These are phyloP conservation scores for Daldinia grandis DNA, from an alignment of 495 filamentous ascomycete genomes.

Conservation along the genomic window DNA sequence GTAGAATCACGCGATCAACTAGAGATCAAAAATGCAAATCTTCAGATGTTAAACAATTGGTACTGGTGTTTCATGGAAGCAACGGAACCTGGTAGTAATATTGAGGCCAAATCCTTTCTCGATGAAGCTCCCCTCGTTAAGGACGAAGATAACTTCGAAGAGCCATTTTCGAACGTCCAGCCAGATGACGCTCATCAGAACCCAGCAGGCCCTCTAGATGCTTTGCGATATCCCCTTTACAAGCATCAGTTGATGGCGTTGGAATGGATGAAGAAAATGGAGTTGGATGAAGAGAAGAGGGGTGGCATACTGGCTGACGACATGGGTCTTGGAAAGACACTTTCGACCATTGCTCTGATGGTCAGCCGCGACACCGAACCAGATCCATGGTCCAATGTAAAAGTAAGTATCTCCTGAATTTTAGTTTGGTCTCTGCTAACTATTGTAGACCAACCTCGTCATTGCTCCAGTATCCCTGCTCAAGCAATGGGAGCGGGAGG, in stretches of 20 bases:
- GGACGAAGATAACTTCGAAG: neutral
- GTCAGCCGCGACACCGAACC: neutral
- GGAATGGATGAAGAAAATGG: constrained; percentile 79
- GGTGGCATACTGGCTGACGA: constrained; percentile 76
- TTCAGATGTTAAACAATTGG: neutral
- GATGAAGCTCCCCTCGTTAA: neutral
- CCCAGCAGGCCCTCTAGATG: neutral
- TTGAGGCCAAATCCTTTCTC: neutral
- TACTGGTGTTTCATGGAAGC: neutral
- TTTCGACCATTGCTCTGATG: constrained; percentile 25
- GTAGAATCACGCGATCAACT: neutral
- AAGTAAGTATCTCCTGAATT: constrained; percentile 82
- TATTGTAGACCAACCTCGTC: constrained; percentile 78
- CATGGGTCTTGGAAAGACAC: constrained; percentile 39
- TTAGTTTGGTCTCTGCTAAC: constrained; percentile 70
- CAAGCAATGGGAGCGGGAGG: constrained; percentile 72
- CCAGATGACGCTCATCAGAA: neutral
- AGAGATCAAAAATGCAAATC: too few relatives aligned
- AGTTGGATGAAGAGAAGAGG: constrained; percentile 69
- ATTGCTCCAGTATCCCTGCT: constrained; percentile 87
- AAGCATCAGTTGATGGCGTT: constrained; percentile 82
- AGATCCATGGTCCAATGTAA: constrained; percentile 82
- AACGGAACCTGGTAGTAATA: neutral
- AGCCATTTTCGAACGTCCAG: neutral
- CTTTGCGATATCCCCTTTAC: constrained; percentile 59